Conservation (phyloP, 768 basidiomycete species). For the Glaciozyma martinii region DNA sequence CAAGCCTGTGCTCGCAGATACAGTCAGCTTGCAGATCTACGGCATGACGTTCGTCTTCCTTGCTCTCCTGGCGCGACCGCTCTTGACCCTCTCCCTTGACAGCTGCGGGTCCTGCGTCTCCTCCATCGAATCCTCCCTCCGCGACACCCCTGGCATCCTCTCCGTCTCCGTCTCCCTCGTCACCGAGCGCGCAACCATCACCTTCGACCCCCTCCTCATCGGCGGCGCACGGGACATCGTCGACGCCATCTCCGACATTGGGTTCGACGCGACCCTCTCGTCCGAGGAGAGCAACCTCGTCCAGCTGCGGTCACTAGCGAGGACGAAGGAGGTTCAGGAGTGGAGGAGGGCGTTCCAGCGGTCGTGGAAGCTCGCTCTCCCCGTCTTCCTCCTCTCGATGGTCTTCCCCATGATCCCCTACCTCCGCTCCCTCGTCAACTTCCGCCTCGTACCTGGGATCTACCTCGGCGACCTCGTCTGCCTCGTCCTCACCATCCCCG, state of each 20-base stretch:
- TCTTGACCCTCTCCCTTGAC: slow-evolving; percentile 1
- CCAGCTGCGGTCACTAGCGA: slow-evolving; percentile 73
- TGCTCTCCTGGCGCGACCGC: background rate
- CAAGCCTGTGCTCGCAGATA: slow-evolving; percentile 55
- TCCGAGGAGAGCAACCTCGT: slow-evolving; percentile 65
- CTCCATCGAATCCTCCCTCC: slow-evolving; percentile 63
- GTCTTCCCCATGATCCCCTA: slow-evolving; percentile 59
- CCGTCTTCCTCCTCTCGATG: slow-evolving; percentile 92
- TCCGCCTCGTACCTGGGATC: slow-evolving; percentile 55
- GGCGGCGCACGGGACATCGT: slow-evolving; percentile 74
- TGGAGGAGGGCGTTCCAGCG: slow-evolving; percentile 73
- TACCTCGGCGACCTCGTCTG: slow-evolving; percentile 73
- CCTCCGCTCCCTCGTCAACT: slow-evolving; percentile 49
- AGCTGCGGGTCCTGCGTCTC: slow-evolving; percentile 65
- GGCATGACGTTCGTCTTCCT: slow-evolving; percentile 60
- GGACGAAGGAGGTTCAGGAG: slow-evolving; percentile 82
- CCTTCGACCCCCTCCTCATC: slow-evolving; percentile 63
- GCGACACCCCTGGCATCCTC: slow-evolving; percentile 61
- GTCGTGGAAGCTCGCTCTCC: slow-evolving; percentile 69
- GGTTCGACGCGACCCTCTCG: slow-evolving; percentile 78
- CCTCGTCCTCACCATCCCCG: slow-evolving; percentile 70
- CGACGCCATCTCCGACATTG: slow-evolving; percentile 74
- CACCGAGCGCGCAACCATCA: slow-evolving; percentile 59
- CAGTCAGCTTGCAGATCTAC: slow-evolving; percentile 65
- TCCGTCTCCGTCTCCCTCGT: slow-evolving; percentile 64